Percentiles rank a stretch among this genome's conserved stretches.
phyloP scores from a whole-genome alignment of 257 asterid species.

The Coffea canephora region DNA sequence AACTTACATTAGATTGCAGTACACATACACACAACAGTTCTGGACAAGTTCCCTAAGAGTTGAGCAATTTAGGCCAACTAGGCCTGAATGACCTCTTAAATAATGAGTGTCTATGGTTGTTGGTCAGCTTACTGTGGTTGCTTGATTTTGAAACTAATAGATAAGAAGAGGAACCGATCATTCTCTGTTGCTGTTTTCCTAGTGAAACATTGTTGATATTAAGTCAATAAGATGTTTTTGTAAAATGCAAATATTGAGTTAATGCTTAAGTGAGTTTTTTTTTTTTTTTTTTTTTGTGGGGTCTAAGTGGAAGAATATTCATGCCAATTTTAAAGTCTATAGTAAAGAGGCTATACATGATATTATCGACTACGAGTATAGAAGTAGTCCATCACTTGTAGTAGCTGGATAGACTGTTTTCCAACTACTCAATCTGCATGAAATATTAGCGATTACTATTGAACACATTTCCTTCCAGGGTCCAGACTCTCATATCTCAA shows the following conservation, averaged over 20 bases:
- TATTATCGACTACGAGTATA: too few species aligned
- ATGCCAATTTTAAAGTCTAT: neutral
- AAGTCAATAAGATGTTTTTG: neutral
- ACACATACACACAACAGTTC: neutral
- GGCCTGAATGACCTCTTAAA: neutral
- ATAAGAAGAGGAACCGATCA: neutral
- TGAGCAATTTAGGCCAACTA: neutral
- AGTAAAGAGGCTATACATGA: neutral
- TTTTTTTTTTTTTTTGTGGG: too few species aligned
- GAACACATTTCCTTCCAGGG: too few species aligned
- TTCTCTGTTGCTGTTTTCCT: neutral
- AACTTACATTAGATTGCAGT: neutral
- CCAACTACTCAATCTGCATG: too few species aligned
- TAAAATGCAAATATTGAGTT: neutral
- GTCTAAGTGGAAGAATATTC: neutral
- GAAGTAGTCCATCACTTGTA: too few species aligned
- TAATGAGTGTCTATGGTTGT: neutral
- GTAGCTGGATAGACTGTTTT: too few species aligned
- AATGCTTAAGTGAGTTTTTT: too few species aligned
- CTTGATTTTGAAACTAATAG: neutral
- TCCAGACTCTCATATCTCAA: too few species aligned
- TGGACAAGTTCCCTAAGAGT: neutral
- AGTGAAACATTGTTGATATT: neutral
- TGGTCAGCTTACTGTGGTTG: neutral
- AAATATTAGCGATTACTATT: too few species aligned